Evolutionary conservation across 306 rosid genomes (phyloP).

Genomic region (Pterocarpus macrocarpus): DNA sequence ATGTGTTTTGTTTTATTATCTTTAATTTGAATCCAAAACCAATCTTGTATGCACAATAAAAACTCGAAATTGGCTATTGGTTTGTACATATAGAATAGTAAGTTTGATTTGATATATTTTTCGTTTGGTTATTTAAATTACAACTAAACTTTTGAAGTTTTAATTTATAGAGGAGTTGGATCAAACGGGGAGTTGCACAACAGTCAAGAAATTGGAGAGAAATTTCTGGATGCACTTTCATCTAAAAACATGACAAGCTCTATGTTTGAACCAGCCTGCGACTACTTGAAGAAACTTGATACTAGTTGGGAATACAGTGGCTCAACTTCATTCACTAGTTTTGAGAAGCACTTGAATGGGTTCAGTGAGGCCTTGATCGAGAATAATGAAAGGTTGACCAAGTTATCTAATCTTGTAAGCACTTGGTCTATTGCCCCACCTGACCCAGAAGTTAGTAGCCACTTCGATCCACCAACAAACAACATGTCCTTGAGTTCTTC

Average conservation of each 20-base stretch:
- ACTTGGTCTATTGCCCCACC: constrained; percentile 96
- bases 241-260: constrained; percentile 61
- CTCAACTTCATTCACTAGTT: constrained; percentile 56
- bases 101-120: constrained; percentile 11
- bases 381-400: constrained; percentile 67
- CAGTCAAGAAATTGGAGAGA: constrained; percentile 70
- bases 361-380: constrained; percentile 55
- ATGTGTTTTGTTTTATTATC: background rate
- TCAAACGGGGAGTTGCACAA: constrained; percentile 61
- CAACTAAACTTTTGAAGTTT: background rate
- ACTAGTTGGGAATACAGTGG: constrained; percentile 65
- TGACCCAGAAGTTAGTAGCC: constrained; percentile 57
- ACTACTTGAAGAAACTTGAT: constrained; percentile 86
- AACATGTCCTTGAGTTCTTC: constrained; percentile 52
- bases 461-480: constrained; percentile 58
- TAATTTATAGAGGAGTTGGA: constrained; percentile 65
- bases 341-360: constrained; percentile 65
- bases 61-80: background rate
- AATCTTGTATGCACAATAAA: background rate
- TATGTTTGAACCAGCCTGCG: constrained; percentile 76
- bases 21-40: background rate
- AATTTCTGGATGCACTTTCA: constrained; percentile 69
- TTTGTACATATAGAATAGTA: background rate
- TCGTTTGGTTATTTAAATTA: background rate
- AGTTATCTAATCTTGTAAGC: constrained; percentile 76